Conservation (phyloP, 2,329 filamentous ascomycete genomes). For the Orbilia javanica region DNA sequence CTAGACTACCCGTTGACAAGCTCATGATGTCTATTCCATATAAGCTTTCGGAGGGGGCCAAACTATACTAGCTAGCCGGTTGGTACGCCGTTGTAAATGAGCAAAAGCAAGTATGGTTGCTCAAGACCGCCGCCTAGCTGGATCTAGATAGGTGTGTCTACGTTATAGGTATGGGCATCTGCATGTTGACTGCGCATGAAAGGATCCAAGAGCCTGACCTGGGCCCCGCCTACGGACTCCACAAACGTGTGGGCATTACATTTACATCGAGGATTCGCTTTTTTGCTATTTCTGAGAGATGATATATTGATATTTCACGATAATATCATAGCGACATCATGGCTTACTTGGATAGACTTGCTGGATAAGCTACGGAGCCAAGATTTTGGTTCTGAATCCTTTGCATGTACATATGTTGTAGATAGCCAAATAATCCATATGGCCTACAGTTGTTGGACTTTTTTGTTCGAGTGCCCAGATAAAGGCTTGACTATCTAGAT, state of each 20-base stretch:
- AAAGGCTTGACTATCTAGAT: background rate
- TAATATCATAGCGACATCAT: background rate
- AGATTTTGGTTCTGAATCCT: background rate
- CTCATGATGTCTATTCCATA: background rate
- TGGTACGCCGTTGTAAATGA: background rate
- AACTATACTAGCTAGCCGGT: background rate
- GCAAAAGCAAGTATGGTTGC: background rate
- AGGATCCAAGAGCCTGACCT: background rate
- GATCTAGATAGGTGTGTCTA: too few relatives aligned
- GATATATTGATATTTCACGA: background rate
- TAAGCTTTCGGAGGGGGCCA: background rate
- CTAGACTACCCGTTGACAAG: background rate
- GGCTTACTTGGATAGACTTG: background rate
- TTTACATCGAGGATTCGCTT: background rate
- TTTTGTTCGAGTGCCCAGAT: background rate
- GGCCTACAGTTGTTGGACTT: background rate
- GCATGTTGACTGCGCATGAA: background rate
- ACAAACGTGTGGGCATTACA: background rate
- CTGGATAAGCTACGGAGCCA: background rate
- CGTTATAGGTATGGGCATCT: background rate
- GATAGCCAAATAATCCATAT: background rate
- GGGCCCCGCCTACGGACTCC: background rate
- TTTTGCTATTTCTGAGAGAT: background rate
- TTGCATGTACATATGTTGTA: background rate
- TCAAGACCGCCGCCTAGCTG: too few relatives aligned